Evolutionary conservation across 768 basidiomycete genomes (phyloP), one percentile per base, ranked within the genome.

Genomic region (Suillus sp.): DNA sequence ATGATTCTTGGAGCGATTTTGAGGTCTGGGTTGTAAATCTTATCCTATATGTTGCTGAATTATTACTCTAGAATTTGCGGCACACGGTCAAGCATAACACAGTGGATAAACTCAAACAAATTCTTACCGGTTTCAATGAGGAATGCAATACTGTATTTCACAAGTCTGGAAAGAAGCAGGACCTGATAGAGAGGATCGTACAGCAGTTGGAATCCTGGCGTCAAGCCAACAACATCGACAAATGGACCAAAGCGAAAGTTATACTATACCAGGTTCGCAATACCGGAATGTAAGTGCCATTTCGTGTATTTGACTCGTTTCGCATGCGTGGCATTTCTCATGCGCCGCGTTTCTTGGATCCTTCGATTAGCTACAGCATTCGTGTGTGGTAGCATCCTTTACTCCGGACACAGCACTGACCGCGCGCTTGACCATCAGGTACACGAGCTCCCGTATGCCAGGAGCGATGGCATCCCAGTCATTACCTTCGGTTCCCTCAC

Each of bases 131-230:
- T 30, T 81, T 94, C 68, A 93, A 92, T 78, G 90, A 91, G 42
- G 88, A 92, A 73, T 93, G 92, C 71, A 77, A 78, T 60, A 84
- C 85, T 4, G 81, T 83, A 68, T 78, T 93, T 34, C 79, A 84
- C 60, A 92, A 91, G 75, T 82, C 90, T 13, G 93, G 93, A 32
- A 93, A 91, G 79, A 95, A 95, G 72, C 90, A 92, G 69, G 93
- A 94, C 38, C 83, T 94, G 54, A 92, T 93, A 71, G 90, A 93
- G 72, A 83, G 91, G 65, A 88, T 95, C 65, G 75, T 84, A 51
- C 67, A 69, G 9, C 78, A 82, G 65, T 75, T 94, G 68, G 87
- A 90, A 64, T 63, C 69, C 59, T 92, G 90, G 88, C 83, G 83
- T 71, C 73, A 74, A 59, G 73, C 76, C 1, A 85, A 83, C 70